Evolutionary conservation across 345 rosid species (phyloP).

Genomic region (Dovyalis caffra): DNA sequence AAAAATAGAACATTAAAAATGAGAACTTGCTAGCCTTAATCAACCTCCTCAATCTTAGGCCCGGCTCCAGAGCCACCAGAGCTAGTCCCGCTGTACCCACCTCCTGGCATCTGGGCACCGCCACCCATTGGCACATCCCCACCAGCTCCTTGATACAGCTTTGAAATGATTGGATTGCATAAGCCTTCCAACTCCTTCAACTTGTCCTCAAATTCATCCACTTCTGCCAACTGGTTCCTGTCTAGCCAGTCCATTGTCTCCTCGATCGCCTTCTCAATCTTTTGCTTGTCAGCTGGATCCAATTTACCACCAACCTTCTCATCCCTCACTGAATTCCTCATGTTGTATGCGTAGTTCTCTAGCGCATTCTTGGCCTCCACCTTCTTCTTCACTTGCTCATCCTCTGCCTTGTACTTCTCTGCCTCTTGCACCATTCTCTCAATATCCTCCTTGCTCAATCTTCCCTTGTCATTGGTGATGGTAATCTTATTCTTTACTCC

Average conservation of each 20-base stretch:
- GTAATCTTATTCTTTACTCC: slow-evolving; percentile 25
- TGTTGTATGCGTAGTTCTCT: slow-evolving; percentile 15
- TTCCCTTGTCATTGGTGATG: slow-evolving; percentile 22
- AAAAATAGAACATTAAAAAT: background rate
- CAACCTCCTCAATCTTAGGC: slow-evolving; percentile 26
- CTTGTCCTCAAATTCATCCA: slow-evolving; percentile 18
- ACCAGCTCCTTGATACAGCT: slow-evolving; percentile 23
- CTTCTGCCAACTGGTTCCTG: slow-evolving; percentile 22
- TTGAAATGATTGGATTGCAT: slow-evolving; percentile 18
- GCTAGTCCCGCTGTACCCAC: background rate
- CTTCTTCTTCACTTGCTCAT: slow-evolving; percentile 22
- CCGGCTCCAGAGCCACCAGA: slow-evolving; percentile 16
- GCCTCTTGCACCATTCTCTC: slow-evolving; percentile 25
- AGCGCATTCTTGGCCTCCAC: slow-evolving; percentile 19
- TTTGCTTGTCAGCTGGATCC: slow-evolving; percentile 11
- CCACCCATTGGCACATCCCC: slow-evolving; percentile 23
- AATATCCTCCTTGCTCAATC: slow-evolving; percentile 19
- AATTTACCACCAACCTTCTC: slow-evolving; percentile 14
- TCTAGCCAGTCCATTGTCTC: slow-evolving; percentile 23
- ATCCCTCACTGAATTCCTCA: slow-evolving; percentile 20
- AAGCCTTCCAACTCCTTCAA: slow-evolving; percentile 20
- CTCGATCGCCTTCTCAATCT: slow-evolving; percentile 21
- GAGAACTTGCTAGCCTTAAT: background rate
- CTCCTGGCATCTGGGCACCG: slow-evolving; percentile 4
- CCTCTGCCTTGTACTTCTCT: slow-evolving; percentile 19